Conservation (phyloP, 106 monocot species). For the Dioscorea alata region DNA sequence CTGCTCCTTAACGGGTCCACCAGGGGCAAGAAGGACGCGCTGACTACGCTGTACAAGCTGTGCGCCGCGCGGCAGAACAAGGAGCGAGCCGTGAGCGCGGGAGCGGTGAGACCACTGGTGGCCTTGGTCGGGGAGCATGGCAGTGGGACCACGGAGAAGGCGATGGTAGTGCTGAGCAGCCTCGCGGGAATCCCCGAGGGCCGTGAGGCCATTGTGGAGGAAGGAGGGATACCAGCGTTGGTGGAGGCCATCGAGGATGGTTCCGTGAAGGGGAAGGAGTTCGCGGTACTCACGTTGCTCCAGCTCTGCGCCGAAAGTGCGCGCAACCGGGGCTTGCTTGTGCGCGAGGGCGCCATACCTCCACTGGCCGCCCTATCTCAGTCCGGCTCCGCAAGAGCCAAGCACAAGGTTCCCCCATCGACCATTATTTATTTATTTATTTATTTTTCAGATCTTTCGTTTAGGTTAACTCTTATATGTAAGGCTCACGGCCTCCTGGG, state of each 20-base stretch:
- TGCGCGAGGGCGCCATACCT: constrained; percentile 87
- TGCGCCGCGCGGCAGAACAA: constrained; percentile 52
- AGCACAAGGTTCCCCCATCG: constrained; percentile 92
- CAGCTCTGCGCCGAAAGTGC: constrained; percentile 65
- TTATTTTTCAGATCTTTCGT: neutral
- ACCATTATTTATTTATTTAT: too few relatives aligned
- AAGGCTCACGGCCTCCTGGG: too few relatives aligned
- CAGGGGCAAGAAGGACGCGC: constrained; percentile 73
- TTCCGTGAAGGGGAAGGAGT: constrained; percentile 58
- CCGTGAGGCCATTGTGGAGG: constrained; percentile 40
- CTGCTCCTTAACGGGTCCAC: constrained; percentile 34
- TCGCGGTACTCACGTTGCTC: constrained; percentile 71
- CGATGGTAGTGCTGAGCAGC: constrained; percentile 51
- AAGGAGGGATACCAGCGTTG: constrained; percentile 54
- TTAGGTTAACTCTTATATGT: too few relatives aligned
- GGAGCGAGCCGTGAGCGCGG: constrained; percentile 48
- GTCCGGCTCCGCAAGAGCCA: constrained; percentile 61
- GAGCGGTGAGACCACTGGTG: constrained; percentile 46
- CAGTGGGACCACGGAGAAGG: constrained; percentile 45
- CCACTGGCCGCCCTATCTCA: constrained; percentile 82
- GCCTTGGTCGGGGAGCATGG: constrained; percentile 38
- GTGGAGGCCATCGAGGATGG: constrained; percentile 85
- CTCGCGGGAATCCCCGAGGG: constrained; percentile 45
- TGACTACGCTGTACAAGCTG: constrained; percentile 59
- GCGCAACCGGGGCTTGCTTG: constrained; percentile 47